Percentiles rank a stretch among this genome's conserved stretches.
Evolutionary conservation across 2,329 filamentous ascomycete genomes (phyloP).

Genomic region (Cercospora canescens): DNA sequence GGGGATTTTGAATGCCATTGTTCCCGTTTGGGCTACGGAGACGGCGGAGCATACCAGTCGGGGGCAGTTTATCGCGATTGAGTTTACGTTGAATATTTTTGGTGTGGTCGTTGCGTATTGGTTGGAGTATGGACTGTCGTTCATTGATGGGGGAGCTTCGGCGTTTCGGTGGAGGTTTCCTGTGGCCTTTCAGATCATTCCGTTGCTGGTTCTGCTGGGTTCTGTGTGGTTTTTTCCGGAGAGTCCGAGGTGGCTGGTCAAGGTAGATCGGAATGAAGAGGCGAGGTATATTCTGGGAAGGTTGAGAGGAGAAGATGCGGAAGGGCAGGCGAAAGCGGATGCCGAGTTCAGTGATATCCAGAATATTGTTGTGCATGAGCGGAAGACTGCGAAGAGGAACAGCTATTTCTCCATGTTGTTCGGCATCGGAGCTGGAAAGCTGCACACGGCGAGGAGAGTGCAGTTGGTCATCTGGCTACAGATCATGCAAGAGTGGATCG

Average conservation of each 20-base stretch:
- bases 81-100: constrained; percentile 73
- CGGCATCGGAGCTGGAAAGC: constrained; percentile 33
- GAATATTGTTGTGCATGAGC: constrained; percentile 62
- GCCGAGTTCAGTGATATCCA: constrained; percentile 69
- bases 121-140: constrained; percentile 38
- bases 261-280: constrained; percentile 66
- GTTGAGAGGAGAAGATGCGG: constrained; percentile 57
- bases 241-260: constrained; percentile 65
- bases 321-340: constrained; percentile 48
- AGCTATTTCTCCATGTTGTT: constrained; percentile 38
- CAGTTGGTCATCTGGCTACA: constrained; percentile 43
- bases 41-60: constrained; percentile 67
- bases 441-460: constrained; percentile 39
- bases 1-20: constrained; percentile 69
- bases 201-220: constrained; percentile 43
- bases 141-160: constrained; percentile 24
- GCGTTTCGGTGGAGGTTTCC: constrained; percentile 51
- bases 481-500: constrained; percentile 42
- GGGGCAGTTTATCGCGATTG: constrained; percentile 49
- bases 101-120: constrained; percentile 54
- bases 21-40: constrained; percentile 71
- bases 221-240: constrained; percentile 69
- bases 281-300: constrained; percentile 64
- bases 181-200: constrained; percentile 68
- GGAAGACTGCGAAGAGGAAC: constrained; percentile 34